Conservation (phyloP, 305 asterid genomes). For the Solanum chacoense region DNA sequence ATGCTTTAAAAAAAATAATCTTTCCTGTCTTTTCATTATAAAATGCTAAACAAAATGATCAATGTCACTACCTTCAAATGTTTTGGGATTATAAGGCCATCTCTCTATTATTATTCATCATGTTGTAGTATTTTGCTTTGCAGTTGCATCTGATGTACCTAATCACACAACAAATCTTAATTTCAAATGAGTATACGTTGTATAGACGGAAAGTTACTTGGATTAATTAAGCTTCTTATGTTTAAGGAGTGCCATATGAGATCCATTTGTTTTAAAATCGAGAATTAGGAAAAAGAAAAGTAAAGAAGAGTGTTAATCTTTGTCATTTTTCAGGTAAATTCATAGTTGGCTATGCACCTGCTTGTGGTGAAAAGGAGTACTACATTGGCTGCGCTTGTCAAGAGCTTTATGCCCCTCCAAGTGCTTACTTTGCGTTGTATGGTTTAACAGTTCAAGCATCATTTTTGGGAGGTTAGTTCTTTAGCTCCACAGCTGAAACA, state of each 20-base stretch:
- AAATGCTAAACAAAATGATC: not conserved
- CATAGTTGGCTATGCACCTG: conserved; percentile 67
- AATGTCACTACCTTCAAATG: not conserved
- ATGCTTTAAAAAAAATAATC: not conserved
- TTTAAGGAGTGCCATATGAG: not conserved
- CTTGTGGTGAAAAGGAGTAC: conserved; percentile 86
- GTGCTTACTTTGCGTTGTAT: conserved; percentile 85
- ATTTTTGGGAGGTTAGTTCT: conserved; percentile 83
- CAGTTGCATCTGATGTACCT: not conserved
- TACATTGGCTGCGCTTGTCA: conserved; percentile 86
- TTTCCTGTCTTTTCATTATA: not conserved
- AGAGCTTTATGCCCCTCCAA: conserved; percentile 91
- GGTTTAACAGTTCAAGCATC: conserved; percentile 86
- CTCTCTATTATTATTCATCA: not conserved
- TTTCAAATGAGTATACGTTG: not conserved
- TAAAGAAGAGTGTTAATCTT: not conserved
- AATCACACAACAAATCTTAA: not conserved
- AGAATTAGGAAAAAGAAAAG: not conserved
- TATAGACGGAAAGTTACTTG: not conserved
- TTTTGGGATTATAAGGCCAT: not conserved
- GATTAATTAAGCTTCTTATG: not conserved
- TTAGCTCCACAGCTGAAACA: not conserved
- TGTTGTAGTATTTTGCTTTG: not conserved
- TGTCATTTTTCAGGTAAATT: conserved; percentile 59
- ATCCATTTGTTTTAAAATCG: not conserved